Evolutionary conservation across 2,329 filamentous ascomycete species (phyloP), one percentile per base, ranked within the genome.

Genomic region (Pseudogymnoascus sp.): DNA sequence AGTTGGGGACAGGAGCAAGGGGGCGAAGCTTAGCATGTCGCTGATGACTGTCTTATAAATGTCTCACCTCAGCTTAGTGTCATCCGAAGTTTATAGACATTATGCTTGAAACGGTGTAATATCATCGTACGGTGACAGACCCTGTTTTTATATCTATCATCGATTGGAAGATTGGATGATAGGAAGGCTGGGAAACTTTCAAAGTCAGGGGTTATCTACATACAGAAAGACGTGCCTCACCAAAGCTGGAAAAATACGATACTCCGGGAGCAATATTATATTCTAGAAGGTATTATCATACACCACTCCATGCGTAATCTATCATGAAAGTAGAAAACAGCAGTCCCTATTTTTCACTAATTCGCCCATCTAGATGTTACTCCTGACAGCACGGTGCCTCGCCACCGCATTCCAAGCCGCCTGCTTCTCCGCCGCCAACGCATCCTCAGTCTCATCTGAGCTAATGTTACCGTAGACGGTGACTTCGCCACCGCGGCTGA

Each of bases 241-340:
- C 4, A 19, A 9, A 33, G 47, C 10, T 19, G 26, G 5, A 19
- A 57, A 19, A 13, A 15, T 10, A 33, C 33, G 9, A 4, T 57
- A 57, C n/a, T 13, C 5, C 17, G 50, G 50, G 50, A 57, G 11
- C 50, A 57, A 33, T 28, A 57, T 57, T 33, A 57, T 57, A 57
- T 57, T 57, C 2, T 33, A 57, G 50, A 57, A 57, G 26, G 50
- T 19, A 57, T 57, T 33, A 57, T 57, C 15, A 57, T 57, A 57
- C 50, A 57, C 50, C 26, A 57, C 50, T 57, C 50, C 10, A 33
- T 19, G 50, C 50, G 50, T 57, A 57, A 33, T 57, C 50, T 33
- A 57, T 57, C 50, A 33, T 13, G n/a, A 1, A 15, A 57, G 50
- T 19, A 57, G 47, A 57, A 57, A 57, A 57, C 47, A 57, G 47